Evolutionary conservation across 306 rosid species (phyloP), one percentile per base, ranked within the genome.

Genomic region (Trifolium pratense): DNA sequence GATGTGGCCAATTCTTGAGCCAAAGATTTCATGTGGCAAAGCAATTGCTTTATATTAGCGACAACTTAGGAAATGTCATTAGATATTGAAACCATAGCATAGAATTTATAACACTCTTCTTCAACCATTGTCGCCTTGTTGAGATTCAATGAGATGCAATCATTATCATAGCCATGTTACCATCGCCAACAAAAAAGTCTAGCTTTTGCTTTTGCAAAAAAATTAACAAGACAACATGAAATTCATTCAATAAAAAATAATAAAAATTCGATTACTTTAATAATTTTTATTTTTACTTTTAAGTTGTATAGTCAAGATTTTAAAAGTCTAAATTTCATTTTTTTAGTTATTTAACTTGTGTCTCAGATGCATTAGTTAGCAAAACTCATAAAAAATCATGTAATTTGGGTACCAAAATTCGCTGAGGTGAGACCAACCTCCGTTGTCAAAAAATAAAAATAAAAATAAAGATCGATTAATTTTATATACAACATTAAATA

Each of bases 21-120:
- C 83, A 79, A 48, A 17, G 32, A 59, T 67, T 58, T 75, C 9
- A 42, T 74, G 66, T 79, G 83, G 83, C 51, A 74, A 59, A 29
- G 66, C 42, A 7, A 34, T 72, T 13, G 6, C 26, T 18, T 65
- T 31, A 9, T 9, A 39, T 5, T 45, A 45, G 23, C n/a, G 48
- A 79, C 65, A 40, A 57, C 65, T 71, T n/a, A 73, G 15, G 63
- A 79, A 58, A 17, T 57, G 78, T 56, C 68, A 51, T 25, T 25
- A 0, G 8, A 48, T 32, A 63, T 65, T 71, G 23, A 40, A 7
- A 17, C 71, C 25, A 68, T 31, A 18, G 15, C 26, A 7, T 14
- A 60, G 20, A 48, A 60, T 16, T 34, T 5, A 4, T 32, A 2
- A 52, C 58, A 10, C 5, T 53, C 51, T 70, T 70, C 59, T 70